phyloP scores from a whole-genome alignment of 2,329 filamentous ascomycete genomes.

The Monilinia laxa region DNA sequence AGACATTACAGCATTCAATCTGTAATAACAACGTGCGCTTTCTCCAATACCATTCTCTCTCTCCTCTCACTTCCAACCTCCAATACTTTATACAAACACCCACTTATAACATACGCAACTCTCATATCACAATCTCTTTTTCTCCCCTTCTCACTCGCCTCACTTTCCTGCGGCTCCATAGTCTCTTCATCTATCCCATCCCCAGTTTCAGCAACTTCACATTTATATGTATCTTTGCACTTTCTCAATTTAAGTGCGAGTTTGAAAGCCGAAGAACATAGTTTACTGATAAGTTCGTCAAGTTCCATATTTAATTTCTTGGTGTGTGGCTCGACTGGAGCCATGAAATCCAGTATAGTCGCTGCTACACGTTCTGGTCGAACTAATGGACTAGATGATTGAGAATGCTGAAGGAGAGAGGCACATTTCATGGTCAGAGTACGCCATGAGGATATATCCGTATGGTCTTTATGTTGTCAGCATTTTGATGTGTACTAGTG shows the following conservation, averaged over 20 bases:
- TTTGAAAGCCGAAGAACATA: conserved; percentile 4
- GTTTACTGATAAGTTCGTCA: neutral
- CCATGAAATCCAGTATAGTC: conserved; percentile 7
- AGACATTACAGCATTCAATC: neutral
- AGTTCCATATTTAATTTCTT: conserved; percentile 8
- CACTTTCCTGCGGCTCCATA: conserved; percentile 14
- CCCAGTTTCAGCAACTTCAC: neutral
- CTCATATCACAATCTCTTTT: neutral
- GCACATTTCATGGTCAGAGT: conserved; percentile 18
- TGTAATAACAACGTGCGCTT: conserved; percentile 11
- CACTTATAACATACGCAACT: conserved; percentile 10
- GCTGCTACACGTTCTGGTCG: neutral
- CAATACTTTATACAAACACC: neutral
- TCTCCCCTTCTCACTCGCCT: neutral
- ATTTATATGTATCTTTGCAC: conserved; percentile 11
- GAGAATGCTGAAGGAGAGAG: neutral
- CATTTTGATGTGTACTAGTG: neutral
- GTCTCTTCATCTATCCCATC: conserved; percentile 11
- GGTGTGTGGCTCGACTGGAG: neutral
- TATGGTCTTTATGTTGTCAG: neutral
- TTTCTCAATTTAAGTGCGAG: neutral
- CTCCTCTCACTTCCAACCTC: neutral
- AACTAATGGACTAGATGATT: neutral
- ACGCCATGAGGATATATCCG: conserved; percentile 24
- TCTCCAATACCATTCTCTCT: neutral